These are phyloP conservation scores for Ambispora gerdemannii DNA, from an alignment of 192 early-diverging fungal genomes.

Conservation along the genomic window DNA sequence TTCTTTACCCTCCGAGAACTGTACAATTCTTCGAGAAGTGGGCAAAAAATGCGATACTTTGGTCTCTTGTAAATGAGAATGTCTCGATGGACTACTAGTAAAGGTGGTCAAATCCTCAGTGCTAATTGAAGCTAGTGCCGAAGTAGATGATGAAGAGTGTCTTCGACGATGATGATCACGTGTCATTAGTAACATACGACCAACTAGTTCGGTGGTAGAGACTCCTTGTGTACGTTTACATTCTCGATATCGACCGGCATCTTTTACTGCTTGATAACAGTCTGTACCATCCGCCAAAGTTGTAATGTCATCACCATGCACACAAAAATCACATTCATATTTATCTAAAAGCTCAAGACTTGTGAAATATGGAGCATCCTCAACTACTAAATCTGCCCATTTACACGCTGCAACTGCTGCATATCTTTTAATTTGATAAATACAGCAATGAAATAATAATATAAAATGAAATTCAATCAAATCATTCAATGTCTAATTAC, in stretches of 20 bases:
- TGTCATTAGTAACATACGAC: constrained; percentile 91
- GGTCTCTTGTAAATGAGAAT: constrained; percentile 41
- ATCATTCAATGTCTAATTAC: constrained; percentile 37
- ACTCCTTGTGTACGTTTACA: constrained; percentile 95
- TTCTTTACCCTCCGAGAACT: constrained; percentile 83
- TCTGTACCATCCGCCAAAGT: constrained; percentile 94
- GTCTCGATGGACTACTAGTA: constrained; percentile 46
- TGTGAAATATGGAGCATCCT: constrained; percentile 90
- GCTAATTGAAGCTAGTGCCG: constrained; percentile 53
- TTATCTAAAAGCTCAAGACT: constrained; percentile 79
- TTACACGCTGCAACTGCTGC: constrained; percentile 95
- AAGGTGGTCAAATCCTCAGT: constrained; percentile 61
- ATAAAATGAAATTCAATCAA: not conserved
- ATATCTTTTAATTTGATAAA: constrained; percentile 53
- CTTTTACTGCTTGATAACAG: constrained; percentile 94
- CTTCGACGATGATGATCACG: constrained; percentile 82
- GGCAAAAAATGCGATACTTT: constrained; percentile 85
- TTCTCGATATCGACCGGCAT: constrained; percentile 91
- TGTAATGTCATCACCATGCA: constrained; percentile 97
- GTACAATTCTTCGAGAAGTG: constrained; percentile 80
- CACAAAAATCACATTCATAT: constrained; percentile 91
- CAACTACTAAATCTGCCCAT: constrained; percentile 87
- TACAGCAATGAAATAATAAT: not conserved
- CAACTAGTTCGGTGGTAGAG: constrained; percentile 95
- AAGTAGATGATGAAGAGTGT: constrained; percentile 40